These are phyloP conservation scores for Termitomyces sp. DNA, from an alignment of 768 basidiomycete species.

Conservation along the genomic window DNA sequence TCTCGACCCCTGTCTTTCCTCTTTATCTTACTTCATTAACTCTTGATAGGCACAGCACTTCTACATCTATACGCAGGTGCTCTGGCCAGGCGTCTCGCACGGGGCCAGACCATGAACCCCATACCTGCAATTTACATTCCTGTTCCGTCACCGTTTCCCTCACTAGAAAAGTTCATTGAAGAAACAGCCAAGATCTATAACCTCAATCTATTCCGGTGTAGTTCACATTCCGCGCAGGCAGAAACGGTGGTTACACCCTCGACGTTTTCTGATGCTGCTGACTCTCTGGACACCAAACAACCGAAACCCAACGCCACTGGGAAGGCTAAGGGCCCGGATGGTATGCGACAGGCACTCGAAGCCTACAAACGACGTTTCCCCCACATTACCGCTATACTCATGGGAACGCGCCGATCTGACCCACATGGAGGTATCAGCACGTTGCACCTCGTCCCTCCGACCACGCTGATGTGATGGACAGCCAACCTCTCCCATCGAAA, in stretches of 20 bases:
- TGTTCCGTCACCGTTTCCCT: slow-evolving; percentile 82
- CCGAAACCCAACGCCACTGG: slow-evolving; percentile 36
- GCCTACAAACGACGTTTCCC: slow-evolving; percentile 68
- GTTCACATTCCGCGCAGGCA: slow-evolving; percentile 41
- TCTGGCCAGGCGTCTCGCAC: slow-evolving; percentile 46
- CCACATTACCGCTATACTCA: slow-evolving; percentile 74
- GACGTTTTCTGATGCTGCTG: slow-evolving; percentile 20
- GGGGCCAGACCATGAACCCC: slow-evolving; percentile 36
- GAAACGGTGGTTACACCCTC: slow-evolving; percentile 47
- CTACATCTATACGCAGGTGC: slow-evolving; percentile 84
- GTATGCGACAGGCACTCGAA: slow-evolving; percentile 79
- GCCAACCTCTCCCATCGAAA: slow-evolving; percentile 70
- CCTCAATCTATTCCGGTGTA: slow-evolving; percentile 69
- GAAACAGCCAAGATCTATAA: slow-evolving; percentile 60
- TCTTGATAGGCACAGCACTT: slow-evolving; percentile 80
- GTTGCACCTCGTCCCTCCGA: background rate
- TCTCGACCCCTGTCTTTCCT: slow-evolving; percentile 1
- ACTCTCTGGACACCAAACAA: slow-evolving; percentile 22
- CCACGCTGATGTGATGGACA: slow-evolving; percentile 26
- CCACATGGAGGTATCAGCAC: slow-evolving; percentile 83
- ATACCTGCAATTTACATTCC: slow-evolving; percentile 85
- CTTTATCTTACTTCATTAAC: slow-evolving; percentile 1
- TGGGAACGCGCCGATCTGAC: slow-evolving; percentile 87
- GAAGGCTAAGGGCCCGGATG: slow-evolving; percentile 58
- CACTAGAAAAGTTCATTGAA: slow-evolving; percentile 82